phyloP scores from a whole-genome alignment of 768 basidiomycete species.

The Leccinum ochraceum region DNA sequence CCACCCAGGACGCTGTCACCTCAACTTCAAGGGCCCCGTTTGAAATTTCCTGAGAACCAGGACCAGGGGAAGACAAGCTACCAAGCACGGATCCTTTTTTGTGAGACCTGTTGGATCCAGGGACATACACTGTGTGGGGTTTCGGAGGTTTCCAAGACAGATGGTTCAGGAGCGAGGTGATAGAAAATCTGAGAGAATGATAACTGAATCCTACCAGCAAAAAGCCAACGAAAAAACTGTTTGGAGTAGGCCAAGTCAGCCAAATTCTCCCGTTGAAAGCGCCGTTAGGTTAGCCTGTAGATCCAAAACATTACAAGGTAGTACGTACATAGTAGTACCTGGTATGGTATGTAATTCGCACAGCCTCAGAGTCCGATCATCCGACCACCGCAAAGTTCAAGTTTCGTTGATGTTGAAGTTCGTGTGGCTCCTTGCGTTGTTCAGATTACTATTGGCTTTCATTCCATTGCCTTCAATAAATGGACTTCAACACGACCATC shows the following conservation, averaged over 20 bases:
- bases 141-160: background rate
- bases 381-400: background rate
- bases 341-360: background rate
- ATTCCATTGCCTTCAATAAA: slow-evolving; percentile 44
- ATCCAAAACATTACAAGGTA: background rate
- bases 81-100: background rate
- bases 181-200: background rate
- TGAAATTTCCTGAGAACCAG: background rate
- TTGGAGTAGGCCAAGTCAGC: background rate
- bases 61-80: background rate
- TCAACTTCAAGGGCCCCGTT: background rate
- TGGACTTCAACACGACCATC: slow-evolving; percentile 65
- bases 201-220: background rate
- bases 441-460: slow-evolving; percentile 54
- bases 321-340: background rate
- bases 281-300: too few relatives aligned
- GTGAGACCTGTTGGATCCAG: background rate
- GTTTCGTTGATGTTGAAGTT: slow-evolving; percentile 4
- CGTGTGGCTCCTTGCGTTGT: slow-evolving; percentile 45
- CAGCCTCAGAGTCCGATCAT: background rate
- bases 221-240: background rate
- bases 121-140: background rate
- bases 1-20: too few relatives aligned
- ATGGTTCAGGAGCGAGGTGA: background rate
- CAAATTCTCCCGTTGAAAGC: background rate